These are phyloP conservation scores for Posidonia oceanica DNA, from an alignment of 116 monocot genomes.

Conservation along the genomic window DNA sequence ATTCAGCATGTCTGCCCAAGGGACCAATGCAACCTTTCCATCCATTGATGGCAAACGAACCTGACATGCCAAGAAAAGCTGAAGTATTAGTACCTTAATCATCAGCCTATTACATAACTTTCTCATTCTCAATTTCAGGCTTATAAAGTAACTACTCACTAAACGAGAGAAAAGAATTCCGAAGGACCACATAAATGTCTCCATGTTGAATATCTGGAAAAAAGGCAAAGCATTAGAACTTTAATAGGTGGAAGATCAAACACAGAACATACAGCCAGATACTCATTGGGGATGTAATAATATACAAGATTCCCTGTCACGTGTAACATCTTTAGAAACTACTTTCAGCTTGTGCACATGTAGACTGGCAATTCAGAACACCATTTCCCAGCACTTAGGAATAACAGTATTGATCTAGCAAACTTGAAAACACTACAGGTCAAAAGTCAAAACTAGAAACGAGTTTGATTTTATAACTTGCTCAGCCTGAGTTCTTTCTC, in stretches of 20 bases:
- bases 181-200: constrained; percentile 88
- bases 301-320: no score
- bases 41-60: constrained; percentile 92
- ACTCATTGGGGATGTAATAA: no score
- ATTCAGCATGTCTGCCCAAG: constrained; percentile 99
- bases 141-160: constrained; percentile 4
- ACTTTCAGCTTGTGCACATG: no score
- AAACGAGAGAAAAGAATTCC: constrained; percentile 96
- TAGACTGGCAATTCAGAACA: no score
- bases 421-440: no score
- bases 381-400: no score
- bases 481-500: no score
- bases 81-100: not conserved
- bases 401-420: no score
- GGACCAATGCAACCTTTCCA: constrained; percentile 89
- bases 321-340: no score
- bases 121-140: not conserved
- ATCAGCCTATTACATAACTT: not conserved
- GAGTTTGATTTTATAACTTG: no score
- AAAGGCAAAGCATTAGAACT: not conserved
- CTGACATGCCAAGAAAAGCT: constrained; percentile 16
- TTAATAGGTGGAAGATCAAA: not conserved
- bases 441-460: no score
- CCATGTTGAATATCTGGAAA: constrained; percentile 73
- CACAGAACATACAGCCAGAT: not conserved